Percentiles rank a stretch among this genome's conserved stretches.
phyloP scores from a whole-genome alignment of 495 filamentous ascomycete genomes.

The Symbiotaphrina buchneri region DNA sequence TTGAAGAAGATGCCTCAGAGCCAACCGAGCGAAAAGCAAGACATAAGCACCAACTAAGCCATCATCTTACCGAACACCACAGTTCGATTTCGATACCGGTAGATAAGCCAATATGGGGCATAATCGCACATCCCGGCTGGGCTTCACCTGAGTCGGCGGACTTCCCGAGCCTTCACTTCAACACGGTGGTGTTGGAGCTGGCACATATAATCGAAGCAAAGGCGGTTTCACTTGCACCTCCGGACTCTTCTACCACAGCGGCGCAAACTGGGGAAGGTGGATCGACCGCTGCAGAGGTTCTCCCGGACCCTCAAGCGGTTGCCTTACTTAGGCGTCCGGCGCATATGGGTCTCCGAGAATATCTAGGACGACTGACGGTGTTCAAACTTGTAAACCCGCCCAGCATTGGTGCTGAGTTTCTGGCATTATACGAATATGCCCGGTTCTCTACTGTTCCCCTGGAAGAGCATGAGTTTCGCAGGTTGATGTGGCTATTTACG shows the following conservation, averaged over 20 bases:
- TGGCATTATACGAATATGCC: constrained; percentile 58
- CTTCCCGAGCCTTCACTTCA: constrained; percentile 59
- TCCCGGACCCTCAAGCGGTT: constrained; percentile 38
- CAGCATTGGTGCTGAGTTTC: constrained; percentile 31
- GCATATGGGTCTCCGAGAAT: constrained; percentile 60
- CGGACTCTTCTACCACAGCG: constrained; percentile 20
- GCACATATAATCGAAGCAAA: constrained; percentile 86
- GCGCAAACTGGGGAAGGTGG: no score
- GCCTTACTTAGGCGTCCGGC: constrained; percentile 46
- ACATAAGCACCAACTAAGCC: no score
- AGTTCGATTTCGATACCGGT: constrained; percentile 14
- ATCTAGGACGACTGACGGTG: constrained; percentile 44
- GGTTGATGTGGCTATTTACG: constrained; percentile 71
- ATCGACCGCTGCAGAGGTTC: constrained; percentile 8
- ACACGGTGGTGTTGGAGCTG: constrained; percentile 61
- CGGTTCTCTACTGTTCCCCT: constrained; percentile 46
- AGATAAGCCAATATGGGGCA: constrained; percentile 38
- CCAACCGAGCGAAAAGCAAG: no score
- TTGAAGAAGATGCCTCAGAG: no score
- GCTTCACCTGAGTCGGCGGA: constrained; percentile 51
- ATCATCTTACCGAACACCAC: no score
- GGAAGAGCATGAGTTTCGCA: constrained; percentile 47
- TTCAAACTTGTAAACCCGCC: constrained; percentile 38
- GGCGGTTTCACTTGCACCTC: constrained; percentile 60
- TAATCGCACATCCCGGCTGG: constrained; percentile 76